Conservation (phyloP, 345 rosid species). For the Combretum micranthum region DNA sequence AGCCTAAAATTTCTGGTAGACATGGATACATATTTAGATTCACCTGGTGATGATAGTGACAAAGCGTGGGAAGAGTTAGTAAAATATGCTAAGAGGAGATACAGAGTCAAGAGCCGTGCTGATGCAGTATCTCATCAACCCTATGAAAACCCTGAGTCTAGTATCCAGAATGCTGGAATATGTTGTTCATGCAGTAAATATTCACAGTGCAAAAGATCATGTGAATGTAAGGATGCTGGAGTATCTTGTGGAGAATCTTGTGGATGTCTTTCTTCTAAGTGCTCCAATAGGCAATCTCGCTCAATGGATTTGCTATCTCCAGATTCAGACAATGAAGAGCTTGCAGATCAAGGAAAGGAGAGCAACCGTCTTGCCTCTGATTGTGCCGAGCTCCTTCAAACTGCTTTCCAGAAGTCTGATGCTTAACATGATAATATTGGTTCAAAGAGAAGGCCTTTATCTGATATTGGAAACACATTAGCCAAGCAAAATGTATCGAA, state of each 20-base stretch:
- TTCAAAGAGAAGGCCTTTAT: constrained; percentile 70
- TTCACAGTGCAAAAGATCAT: no score
- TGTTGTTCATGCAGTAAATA: no score
- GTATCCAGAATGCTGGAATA: constrained; percentile 72
- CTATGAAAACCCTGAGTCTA: constrained; percentile 53
- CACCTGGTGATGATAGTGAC: constrained; percentile 47
- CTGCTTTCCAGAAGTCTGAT: no score
- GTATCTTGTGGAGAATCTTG: constrained; percentile 62
- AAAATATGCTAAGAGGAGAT: constrained; percentile 30
- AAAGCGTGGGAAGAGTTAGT: constrained; percentile 51
- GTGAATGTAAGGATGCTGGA: constrained; percentile 59
- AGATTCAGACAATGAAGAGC: no score
- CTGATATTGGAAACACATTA: constrained; percentile 79
- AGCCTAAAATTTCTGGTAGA: constrained; percentile 54
- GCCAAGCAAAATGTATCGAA: constrained; percentile 59
- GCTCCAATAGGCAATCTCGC: constrained; percentile 48
- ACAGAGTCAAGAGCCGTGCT: constrained; percentile 29
- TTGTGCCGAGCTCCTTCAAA: no score
- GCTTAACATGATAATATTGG: no score
- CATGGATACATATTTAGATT: constrained; percentile 56
- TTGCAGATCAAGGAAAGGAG: no score
- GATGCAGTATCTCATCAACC: constrained; percentile 20
- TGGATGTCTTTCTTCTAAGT: constrained; percentile 48
- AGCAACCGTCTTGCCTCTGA: no score
- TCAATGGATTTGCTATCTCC: no score